Evolutionary conservation across 208 protist genomes (phyloP), one percentile per base, ranked within the genome.

Genomic region (Trypanosoma congolense): DNA sequence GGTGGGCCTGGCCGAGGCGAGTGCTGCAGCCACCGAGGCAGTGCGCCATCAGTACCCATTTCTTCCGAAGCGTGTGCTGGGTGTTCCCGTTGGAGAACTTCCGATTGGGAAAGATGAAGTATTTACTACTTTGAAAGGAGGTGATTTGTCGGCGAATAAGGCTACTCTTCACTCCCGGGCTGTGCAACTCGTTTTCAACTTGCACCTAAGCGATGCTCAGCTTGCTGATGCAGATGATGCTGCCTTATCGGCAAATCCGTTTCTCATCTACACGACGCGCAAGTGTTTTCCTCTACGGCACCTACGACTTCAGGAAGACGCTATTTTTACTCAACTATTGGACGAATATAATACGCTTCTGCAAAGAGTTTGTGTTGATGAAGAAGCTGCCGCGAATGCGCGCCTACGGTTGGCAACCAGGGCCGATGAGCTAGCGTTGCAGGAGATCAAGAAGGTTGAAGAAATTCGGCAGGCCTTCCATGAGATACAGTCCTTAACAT

Each of bases 281-380:
- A 66, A 72, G 35, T 75, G 69, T 35, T 64, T 83, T 18, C 62
- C 61, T 9, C 63, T 83, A 6, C 72, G 69, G 2, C 65, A 80
- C 31, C 33, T 83, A 1, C 65, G 60, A 0, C 52, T 83, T n/a
- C 41, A 66, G 0, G 55, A 42, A 24, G 77, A 83, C 54, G 46
- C 14, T 12, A 4, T 35, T 0, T 83, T 63, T 40, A 65, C 49
- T 46, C 33, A 68, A 43, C 22, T 49, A n/a, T 43, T 62, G 3
- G 38, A 26, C 4, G 60, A 61, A 16, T 74, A 74, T 33, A 44
- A 51, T 64, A 54, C 51, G 14, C 36, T 64, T 47, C 45, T 64
- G 30, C 16, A 50, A 35, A 12, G 19, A 35, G 4, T 38, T 18
- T 35, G 4, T 35, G 4, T 56, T 35, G 41, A 64, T 50, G 58